These are phyloP conservation scores for Fragilariopsis cylindrus DNA, from an alignment of 108 stramenopile genomes.

Conservation along the genomic window DNA sequence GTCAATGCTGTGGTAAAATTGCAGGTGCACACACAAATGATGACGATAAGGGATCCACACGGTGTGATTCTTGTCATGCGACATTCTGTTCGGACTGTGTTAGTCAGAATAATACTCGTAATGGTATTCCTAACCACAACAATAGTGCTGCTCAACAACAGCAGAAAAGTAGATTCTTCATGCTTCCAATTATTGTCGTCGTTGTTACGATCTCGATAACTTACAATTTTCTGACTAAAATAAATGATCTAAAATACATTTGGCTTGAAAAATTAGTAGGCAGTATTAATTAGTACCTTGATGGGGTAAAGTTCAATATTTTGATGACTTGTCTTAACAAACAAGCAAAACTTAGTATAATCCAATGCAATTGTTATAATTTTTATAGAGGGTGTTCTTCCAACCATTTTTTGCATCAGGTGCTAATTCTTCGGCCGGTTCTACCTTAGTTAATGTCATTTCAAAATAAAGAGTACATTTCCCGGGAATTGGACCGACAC, in stretches of 20 bases:
- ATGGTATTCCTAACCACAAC: not conserved
- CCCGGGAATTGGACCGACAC: conserved; percentile 63
- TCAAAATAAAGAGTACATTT: conserved; percentile 68
- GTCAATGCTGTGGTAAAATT: not conserved
- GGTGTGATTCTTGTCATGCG: not conserved
- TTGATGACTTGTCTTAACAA: no score
- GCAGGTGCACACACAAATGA: not conserved
- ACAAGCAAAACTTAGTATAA: not conserved
- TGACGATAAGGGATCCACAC: not conserved
- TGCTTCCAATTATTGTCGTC: not conserved
- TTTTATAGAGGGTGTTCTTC: conserved; percentile 46
- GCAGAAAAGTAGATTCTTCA: not conserved
- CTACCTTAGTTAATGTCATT: conserved; percentile 53
- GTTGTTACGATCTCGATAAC: not conserved
- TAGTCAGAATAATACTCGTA: not conserved
- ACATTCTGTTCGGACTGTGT: not conserved
- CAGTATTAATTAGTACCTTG: not conserved
- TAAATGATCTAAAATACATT: not conserved
- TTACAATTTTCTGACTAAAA: not conserved
- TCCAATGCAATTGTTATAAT: not conserved
- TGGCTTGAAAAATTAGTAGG: not conserved
- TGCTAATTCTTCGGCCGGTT: conserved; percentile 30
- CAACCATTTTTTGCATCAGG: conserved; percentile 45
- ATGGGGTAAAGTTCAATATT: not conserved
- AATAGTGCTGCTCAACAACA: no score